Evolutionary conservation across 106 monocot species (phyloP), one percentile per base, ranked within the genome.

Genomic region (Phalaenopsis aphrodite): DNA sequence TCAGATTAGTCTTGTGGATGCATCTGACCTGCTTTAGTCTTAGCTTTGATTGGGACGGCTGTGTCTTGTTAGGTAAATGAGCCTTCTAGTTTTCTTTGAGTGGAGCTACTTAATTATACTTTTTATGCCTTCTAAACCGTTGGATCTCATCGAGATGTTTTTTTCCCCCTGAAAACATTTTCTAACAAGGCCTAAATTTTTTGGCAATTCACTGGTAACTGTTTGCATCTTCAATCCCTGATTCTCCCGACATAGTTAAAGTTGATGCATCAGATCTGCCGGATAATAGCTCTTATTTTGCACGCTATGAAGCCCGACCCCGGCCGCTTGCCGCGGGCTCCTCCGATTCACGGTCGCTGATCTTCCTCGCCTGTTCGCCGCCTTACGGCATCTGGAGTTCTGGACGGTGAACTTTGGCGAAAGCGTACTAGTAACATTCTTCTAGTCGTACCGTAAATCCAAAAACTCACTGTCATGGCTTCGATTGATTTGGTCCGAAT

Each of bases 401-500:
- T 9, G 69, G 45, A 5, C 42, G 14, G 3, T 10, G 74, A 74
- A 71, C 2, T 42, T 45, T 42, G n/a, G 23, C 5, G 18, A 43
- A 69, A 19, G 43, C 15, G 74, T 74, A 1, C 17, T 2, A 41
- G 69, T 39, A 11, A 14, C 38, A 39, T 74, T 74, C 69, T 69
- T 69, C 69, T 1, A 11, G 30, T 18, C 6, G 12, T 5, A 45
- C n/a, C 41, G 41, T n/a, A 74, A 14, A 6, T 73, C 57, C 16
- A 17, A 39, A 47, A 38, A 39, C 15, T 55, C 47, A 46, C 46
- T 41, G 80, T 56, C 52, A 98, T 98, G 98, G 90, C 89, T 21
- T 92, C 94, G 56, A 73, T 87, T 45, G 87, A 91, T 86, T 73
- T 98, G 47, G 91, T 98, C 81, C 80, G 75, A 82, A 89, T 87